Percentiles rank a stretch among this genome's conserved stretches.
Conservation (phyloP, 2,329 filamentous ascomycete genomes). For the Fusarium sp. region DNA sequence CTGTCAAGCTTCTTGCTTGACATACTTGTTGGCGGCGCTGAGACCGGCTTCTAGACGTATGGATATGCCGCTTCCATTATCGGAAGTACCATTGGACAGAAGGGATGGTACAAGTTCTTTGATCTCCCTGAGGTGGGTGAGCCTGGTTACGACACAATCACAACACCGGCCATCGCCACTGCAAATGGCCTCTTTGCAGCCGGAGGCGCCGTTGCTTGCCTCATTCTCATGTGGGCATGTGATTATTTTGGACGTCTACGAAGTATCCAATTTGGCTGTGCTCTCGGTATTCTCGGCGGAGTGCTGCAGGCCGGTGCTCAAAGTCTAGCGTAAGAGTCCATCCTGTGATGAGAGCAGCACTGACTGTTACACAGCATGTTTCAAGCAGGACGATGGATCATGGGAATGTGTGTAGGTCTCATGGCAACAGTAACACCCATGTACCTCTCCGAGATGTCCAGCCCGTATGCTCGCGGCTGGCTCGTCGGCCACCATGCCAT, state of each 20-base stretch:
- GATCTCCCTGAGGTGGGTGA: constrained; percentile 56
- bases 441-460: constrained; percentile 49
- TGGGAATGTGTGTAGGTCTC: constrained; percentile 56
- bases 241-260: constrained; percentile 55
- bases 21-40: background rate
- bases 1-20: background rate
- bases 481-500: constrained; percentile 63
- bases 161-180: constrained; percentile 59
- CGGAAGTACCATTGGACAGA: constrained; percentile 63
- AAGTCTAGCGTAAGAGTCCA: constrained; percentile 51
- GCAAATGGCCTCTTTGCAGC: constrained; percentile 62
- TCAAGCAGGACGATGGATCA: constrained; percentile 58
- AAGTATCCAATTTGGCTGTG: constrained; percentile 59
- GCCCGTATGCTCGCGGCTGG: constrained; percentile 57
- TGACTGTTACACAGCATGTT: constrained; percentile 40
- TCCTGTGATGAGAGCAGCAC: background rate
- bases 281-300: constrained; percentile 58
- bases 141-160: constrained; percentile 57
- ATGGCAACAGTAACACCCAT: constrained; percentile 51
- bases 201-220: constrained; percentile 58
- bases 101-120: constrained; percentile 64
- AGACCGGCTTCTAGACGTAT: constrained; percentile 53
- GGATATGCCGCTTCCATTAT: constrained; percentile 64
- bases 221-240: constrained; percentile 63
- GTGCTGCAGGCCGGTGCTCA: constrained; percentile 59